Percentiles rank a stretch among this genome's conserved stretches.
These are phyloP conservation scores for Orychophragmus violaceus DNA, from an alignment of 345 rosid species.

Conservation along the genomic window DNA sequence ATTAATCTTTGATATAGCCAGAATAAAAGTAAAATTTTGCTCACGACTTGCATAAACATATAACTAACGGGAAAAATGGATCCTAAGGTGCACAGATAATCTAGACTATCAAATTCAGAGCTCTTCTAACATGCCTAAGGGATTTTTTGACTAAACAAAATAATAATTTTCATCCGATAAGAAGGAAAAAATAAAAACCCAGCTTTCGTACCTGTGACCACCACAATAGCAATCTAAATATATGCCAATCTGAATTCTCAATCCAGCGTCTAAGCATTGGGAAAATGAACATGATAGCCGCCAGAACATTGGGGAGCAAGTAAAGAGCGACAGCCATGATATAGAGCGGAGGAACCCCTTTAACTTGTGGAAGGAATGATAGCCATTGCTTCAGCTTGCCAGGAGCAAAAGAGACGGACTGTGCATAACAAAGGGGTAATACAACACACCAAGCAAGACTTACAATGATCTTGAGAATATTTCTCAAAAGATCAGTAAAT, in stretches of 20 bases:
- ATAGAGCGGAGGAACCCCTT: slow-evolving; percentile 74
- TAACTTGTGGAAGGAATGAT: slow-evolving; percentile 51
- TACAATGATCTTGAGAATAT: slow-evolving; percentile 61
- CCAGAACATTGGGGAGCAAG: slow-evolving; percentile 72
- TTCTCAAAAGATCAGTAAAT: slow-evolving; percentile 71
- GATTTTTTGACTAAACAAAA: not conserved
- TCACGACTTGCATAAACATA: not conserved
- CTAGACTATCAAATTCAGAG: not conserved
- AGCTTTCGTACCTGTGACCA: slow-evolving; percentile 82
- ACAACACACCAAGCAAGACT: slow-evolving; percentile 72
- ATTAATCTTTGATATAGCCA: not conserved
- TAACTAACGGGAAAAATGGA: not conserved
- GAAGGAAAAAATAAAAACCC: not conserved
- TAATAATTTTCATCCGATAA: not conserved
- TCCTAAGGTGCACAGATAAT: not conserved
- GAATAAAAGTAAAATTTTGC: not conserved
- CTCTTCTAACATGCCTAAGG: slow-evolving; percentile 10
- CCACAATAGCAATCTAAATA: slow-evolving; percentile 84
- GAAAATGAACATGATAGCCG: slow-evolving; percentile 77
- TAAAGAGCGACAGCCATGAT: slow-evolving; percentile 69
- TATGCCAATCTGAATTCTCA: slow-evolving; percentile 94
- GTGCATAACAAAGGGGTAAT: slow-evolving; percentile 70
- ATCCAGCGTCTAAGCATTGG: slow-evolving; percentile 98
- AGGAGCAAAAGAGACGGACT: slow-evolving; percentile 47
- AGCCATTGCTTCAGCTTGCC: slow-evolving; percentile 36